Evolutionary conservation across 495 filamentous ascomycete species (phyloP), one percentile per base, ranked within the genome.

Genomic region (Parathielavia appendiculata): DNA sequence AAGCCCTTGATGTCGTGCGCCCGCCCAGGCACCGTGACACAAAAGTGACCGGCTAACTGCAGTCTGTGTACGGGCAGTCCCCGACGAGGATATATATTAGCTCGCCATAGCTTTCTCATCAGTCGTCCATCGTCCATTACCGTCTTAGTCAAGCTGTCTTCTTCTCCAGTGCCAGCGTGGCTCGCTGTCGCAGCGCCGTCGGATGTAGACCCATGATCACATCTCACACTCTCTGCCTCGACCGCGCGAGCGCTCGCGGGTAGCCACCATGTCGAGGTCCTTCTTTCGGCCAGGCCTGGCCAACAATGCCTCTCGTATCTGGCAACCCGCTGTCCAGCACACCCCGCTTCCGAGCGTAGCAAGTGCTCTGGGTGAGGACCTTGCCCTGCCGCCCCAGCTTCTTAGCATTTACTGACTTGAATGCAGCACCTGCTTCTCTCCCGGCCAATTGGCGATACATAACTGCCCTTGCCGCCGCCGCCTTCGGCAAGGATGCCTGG

Each of bases 401-500:
- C 56, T 40, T 19, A 7, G 22, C 9, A 44, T 17, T 53, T 13
- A 13, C 8, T 5, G 38, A 12, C 4, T 35, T 5, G 0, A 5
- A 8, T 16, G 10, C 2, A 9, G 22, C 13, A 26, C 47, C 54
- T 23, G 41, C 59, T 20, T 23, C 59, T 26, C 6, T 53, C 56
- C 53, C 55, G 13, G 26, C 6, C 26, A 30, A 6, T 6, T 6
- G 26, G 6, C 26, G 26, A 30, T 6, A 30, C 26, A 30, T 6
- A 30, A 30, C 26, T 30, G 26, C 3, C 26, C 40, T 56, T 45
- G 60, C 57, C 40, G 22, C 53, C 60, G 49, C 52, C 40, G 41
- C 43, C 20, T 53, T 74, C 47, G 77, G 55, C 39, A 64, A 57
- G 45, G 57, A 61, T 48, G 64, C 66, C 60, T 73, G 70, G 72